A percentile compares a stretch with the other conserved stretches of the same genome.
These are phyloP conservation scores for Actinidia chinensis DNA, from an alignment of 179 eudicot genomes.

Conservation along the genomic window DNA sequence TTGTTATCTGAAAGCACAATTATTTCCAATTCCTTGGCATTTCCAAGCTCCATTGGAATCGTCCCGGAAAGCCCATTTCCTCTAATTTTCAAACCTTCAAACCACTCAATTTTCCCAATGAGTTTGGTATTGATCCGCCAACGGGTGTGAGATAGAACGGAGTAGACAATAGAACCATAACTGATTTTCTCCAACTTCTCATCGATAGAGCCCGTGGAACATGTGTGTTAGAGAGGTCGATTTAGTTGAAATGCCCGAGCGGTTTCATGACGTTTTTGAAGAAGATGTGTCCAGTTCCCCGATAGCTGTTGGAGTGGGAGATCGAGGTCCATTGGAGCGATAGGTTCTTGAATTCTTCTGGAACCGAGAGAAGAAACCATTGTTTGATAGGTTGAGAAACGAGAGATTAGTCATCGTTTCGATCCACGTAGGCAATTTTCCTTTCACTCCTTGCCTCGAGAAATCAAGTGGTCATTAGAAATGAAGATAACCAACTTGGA, in stretches of 20 bases:
- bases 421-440: constrained; percentile 72
- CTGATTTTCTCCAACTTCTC: constrained; percentile 39
- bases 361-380: constrained; percentile 52
- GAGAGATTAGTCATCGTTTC: constrained; percentile 76
- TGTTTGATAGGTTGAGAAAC: constrained; percentile 65
- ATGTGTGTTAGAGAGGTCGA: constrained; percentile 62
- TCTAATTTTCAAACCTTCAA: constrained; percentile 46
- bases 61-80: constrained; percentile 38
- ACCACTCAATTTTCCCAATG: constrained; percentile 54
- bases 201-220: constrained; percentile 55
- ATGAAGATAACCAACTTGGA: constrained; percentile 52
- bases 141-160: constrained; percentile 58
- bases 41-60: constrained; percentile 55
- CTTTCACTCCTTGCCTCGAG: constrained; percentile 50
- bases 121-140: constrained; percentile 61
- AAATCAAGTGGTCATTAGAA: constrained; percentile 41
- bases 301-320: constrained; percentile 70
- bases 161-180: constrained; percentile 46
- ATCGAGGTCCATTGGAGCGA: constrained; percentile 55
- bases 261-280: constrained; percentile 37
- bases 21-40: constrained; percentile 40
- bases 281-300: constrained; percentile 44
- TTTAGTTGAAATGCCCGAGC: constrained; percentile 52
- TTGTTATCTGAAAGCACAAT: constrained; percentile 45
- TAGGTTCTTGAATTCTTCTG: constrained; percentile 47